phyloP scores from a whole-genome alignment of 2,329 filamentous ascomycete species.

The Talaromyces sp. region DNA sequence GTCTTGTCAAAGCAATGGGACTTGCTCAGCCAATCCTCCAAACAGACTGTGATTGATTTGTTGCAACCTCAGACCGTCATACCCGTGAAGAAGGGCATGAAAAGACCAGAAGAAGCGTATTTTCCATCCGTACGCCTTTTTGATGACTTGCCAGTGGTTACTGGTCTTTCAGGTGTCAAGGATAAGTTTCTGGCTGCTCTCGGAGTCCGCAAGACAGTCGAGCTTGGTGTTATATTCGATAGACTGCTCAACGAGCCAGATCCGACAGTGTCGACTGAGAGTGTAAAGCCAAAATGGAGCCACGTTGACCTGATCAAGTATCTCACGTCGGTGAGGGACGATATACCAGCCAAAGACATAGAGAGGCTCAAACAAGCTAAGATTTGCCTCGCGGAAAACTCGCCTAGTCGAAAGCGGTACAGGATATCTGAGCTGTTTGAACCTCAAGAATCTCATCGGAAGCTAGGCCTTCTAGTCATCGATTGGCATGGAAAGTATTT shows the following conservation, averaged over 20 bases:
- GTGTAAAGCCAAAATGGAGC: slow-evolving; percentile 66
- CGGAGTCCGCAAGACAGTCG: slow-evolving; percentile 91
- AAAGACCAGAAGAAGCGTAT: slow-evolving; percentile 77
- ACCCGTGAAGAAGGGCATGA: slow-evolving; percentile 89
- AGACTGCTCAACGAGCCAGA: slow-evolving; percentile 66
- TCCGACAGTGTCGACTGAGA: slow-evolving; percentile 45
- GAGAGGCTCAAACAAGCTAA: slow-evolving; percentile 71
- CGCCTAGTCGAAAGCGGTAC: slow-evolving; percentile 57
- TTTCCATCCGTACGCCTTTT: slow-evolving; percentile 93
- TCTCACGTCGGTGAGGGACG: slow-evolving; percentile 79
- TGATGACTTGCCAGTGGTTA: slow-evolving; percentile 82
- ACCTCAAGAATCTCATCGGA: slow-evolving; percentile 67
- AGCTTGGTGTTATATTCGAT: slow-evolving; percentile 89
- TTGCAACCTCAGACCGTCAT: slow-evolving; percentile 71
- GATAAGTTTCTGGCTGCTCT: slow-evolving; percentile 82
- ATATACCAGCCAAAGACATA: slow-evolving; percentile 82
- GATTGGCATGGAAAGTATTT: slow-evolving; percentile 77
- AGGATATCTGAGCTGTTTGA: slow-evolving; percentile 77
- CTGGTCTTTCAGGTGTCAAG: slow-evolving; percentile 73
- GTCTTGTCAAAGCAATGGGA: slow-evolving; percentile 91
- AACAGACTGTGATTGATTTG: slow-evolving; percentile 61
- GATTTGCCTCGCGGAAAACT: slow-evolving; percentile 75
- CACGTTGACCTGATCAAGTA: slow-evolving; percentile 95
- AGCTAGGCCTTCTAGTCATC: slow-evolving; percentile 69
- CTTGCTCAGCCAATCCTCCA: slow-evolving; percentile 63